Base-by-base conservation (phyloP, 805 yeast genomes). In the Saccharomycopsis oosterbeekiorum region DNA sequence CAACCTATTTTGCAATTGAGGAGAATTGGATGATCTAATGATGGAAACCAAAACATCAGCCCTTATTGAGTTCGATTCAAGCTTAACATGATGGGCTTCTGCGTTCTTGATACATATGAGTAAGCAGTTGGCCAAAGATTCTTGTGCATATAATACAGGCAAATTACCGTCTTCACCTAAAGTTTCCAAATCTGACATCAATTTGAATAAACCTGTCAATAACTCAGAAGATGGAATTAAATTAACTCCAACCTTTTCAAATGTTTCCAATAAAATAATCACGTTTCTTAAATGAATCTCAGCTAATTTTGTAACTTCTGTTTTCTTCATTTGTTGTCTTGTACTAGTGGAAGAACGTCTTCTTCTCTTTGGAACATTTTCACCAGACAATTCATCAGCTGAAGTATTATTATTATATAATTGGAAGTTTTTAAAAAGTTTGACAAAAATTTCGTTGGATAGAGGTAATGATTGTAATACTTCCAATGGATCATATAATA, bases 11-110 rank as follows among this genome's bases (percentile, higher is more conserved):
- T 94, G 99, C 34, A 92, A 96, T 73, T 93, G 98, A 1, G 97
- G 98, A 36, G 96, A 89, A 54, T 84, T 81, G 0, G 97, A 86
- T 1, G 91, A 82, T 70, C 99, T 83, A 60, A 94, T 92, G 19
- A 97, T 88, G 55, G 93, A 86, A 34, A 94, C 97, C 66, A 94
- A 79, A 61, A 91, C 84, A 71, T 93, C 98, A 1, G 97, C 93
- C 71, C 98, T 81, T 50, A 92, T 78, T 9, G 88, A 76, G 64
- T 81, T 80, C 34, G 88, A 78, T 66, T 88, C 90, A 17, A 84
- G 71, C 63, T 74, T 71, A 11, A 71, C 69, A 60, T 71, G 65
- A 15, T 70, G 65, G 21, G 70, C 67, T 65, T 82, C 82, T 75
- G 89, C 74, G 6, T 78, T 74, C 55, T 80, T 77, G 34, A 92